These are phyloP conservation scores for Candida tallmaniae DNA, from an alignment of 805 yeast genomes.

Conservation along the genomic window DNA sequence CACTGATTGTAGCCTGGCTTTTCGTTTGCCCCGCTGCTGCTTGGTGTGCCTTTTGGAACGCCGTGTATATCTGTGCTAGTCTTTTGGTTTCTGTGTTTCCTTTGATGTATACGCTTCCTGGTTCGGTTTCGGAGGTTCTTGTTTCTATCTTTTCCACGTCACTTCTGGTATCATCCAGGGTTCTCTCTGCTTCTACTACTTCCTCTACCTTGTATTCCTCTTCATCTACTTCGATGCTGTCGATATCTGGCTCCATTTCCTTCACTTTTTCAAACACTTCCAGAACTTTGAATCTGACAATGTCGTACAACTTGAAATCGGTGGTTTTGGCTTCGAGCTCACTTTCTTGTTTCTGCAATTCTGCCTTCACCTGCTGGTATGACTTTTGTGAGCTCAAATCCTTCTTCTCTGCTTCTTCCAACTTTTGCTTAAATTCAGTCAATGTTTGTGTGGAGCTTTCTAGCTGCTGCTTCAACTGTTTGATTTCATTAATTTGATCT, in stretches of 20 bases:
- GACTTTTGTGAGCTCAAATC: too few relatives aligned
- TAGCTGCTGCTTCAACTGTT: not conserved
- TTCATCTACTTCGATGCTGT: slow-evolving; percentile 7
- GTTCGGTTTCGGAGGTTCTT: slow-evolving; percentile 2
- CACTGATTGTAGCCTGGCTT: too few relatives aligned
- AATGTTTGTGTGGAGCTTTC: not conserved
- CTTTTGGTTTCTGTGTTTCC: slow-evolving; percentile 11
- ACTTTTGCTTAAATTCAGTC: not conserved
- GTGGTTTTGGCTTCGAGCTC: not conserved
- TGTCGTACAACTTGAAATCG: slow-evolving; percentile 9
- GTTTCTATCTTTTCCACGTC: slow-evolving; percentile 2
- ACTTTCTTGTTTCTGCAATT: not conserved
- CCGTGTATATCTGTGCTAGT: slow-evolving; percentile 3
- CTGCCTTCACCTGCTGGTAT: too few relatives aligned
- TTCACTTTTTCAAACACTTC: slow-evolving; percentile 7
- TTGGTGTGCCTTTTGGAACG: too few relatives aligned
- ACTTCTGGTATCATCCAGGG: not conserved
- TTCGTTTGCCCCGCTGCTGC: too few relatives aligned
- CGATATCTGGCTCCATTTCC: slow-evolving; percentile 8
- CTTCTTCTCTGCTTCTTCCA: slow-evolving; percentile 1
- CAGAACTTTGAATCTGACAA: slow-evolving; percentile 7
- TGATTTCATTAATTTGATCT: not conserved
- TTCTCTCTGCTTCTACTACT: not conserved
- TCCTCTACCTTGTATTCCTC: slow-evolving; percentile 7
- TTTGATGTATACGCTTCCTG: not conserved